Percentiles rank a stretch among this genome's conserved stretches.
These are phyloP conservation scores for Cavenderia fasciculata DNA, from an alignment of 78 protist genomes.

Conservation along the genomic window DNA sequence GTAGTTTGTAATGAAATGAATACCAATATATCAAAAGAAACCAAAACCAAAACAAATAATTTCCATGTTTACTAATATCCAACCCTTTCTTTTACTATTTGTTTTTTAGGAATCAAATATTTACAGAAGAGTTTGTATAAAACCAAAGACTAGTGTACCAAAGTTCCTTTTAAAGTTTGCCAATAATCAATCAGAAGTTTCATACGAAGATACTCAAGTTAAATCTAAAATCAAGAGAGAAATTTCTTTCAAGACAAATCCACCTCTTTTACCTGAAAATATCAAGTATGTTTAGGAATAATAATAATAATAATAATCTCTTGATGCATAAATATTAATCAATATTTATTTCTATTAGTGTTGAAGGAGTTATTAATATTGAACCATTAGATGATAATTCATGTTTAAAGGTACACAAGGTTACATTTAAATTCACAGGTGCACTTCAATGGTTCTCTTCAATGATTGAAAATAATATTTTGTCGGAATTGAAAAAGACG, in stretches of 20 bases:
- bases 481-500: conserved; percentile 60
- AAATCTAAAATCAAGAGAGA: conserved; percentile 63
- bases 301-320: neutral
- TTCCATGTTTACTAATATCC: neutral
- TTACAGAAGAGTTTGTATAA: conserved; percentile 49
- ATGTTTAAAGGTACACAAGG: conserved; percentile 49
- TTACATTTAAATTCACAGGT: conserved; percentile 68
- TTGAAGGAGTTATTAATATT: conserved; percentile 61
- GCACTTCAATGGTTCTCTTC: conserved; percentile 74
- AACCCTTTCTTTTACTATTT: neutral
- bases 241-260: conserved; percentile 57
- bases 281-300: conserved; percentile 17
- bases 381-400: conserved; percentile 63
- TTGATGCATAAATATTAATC: too few relatives aligned
- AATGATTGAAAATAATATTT: conserved; percentile 55
- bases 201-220: conserved; percentile 56
- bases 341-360: neutral
- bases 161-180: conserved; percentile 53
- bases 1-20: neutral
- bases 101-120: neutral
- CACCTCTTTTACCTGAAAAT: conserved; percentile 66
- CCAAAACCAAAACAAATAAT: too few relatives aligned
- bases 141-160: conserved; percentile 76
- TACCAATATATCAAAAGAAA: too few relatives aligned
- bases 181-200: conserved; percentile 32